Percentiles rank a stretch among this genome's conserved stretches.
phyloP scores from a whole-genome alignment of 2,329 filamentous ascomycete genomes.

The Annulohypoxylon truncatum region DNA sequence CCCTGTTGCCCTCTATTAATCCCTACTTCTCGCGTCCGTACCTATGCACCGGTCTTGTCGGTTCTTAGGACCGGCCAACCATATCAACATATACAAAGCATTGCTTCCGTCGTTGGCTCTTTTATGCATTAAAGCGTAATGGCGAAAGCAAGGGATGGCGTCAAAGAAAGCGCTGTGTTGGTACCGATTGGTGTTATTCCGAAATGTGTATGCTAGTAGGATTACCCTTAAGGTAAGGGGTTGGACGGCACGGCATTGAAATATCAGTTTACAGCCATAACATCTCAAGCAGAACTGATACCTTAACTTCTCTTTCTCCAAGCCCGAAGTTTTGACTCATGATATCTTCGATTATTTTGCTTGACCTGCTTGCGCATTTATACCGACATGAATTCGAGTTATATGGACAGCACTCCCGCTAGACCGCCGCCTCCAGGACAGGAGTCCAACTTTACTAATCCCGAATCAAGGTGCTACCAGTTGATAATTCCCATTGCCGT shows the following conservation, averaged over 20 bases:
- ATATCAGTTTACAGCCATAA: background rate
- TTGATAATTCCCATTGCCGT: constrained; percentile 24
- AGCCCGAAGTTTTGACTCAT: background rate
- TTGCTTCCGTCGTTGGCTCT: too few relatives aligned
- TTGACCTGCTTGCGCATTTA: background rate
- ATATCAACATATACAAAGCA: too few relatives aligned
- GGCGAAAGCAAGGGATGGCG: too few relatives aligned
- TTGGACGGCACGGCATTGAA: too few relatives aligned
- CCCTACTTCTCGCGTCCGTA: too few relatives aligned
- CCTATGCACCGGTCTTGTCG: too few relatives aligned
- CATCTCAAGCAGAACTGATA: background rate
- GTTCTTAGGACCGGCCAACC: too few relatives aligned
- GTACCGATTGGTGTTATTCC: too few relatives aligned
- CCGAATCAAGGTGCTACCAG: constrained; percentile 28
- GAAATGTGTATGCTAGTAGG: too few relatives aligned
- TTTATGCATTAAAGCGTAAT: too few relatives aligned
- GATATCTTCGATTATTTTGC: background rate
- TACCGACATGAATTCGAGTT: constrained; percentile 22
- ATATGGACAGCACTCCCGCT: constrained; percentile 27
- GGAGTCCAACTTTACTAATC: constrained; percentile 27
- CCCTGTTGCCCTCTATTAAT: constrained; percentile 29
- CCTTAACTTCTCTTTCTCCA: background rate
- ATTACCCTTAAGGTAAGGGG: too few relatives aligned
- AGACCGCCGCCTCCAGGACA: constrained; percentile 26
- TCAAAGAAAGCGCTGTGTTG: too few relatives aligned